Base-by-base conservation (phyloP, 805 yeast genomes). In the Teunomyces gatunensis region DNA sequence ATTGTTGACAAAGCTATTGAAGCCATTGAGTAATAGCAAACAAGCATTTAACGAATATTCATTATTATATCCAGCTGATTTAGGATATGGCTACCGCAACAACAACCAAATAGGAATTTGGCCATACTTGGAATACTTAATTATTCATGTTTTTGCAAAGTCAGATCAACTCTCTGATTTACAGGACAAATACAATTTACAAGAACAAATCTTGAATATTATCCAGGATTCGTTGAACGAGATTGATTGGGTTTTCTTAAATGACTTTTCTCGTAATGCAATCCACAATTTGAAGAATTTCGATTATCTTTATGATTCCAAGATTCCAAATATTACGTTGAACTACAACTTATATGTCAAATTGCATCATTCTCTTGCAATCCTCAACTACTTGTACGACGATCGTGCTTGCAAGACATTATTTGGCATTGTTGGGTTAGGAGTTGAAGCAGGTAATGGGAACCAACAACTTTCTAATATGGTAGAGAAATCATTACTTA, bases 111-210 rank as follows among this genome's bases (percentile, higher is more conserved):
- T 73, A 13, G 96, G 96, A 2, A 65, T 89, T 5, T 81, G 90
- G 80, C 89, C 94, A 2, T 92, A 91, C 56, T 62, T 87, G 46
- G 92, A 89, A 45, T 89, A 80, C 55, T 61, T 90, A 11, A 58
- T 87, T n/a, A 67, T 76, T 10, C 87, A 85, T 37, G 80, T 90
- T 0, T 80, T 90, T 53, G 78, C 76, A 5, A 77, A 80, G 21
- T 69, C 87, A 2, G 45, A 67, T 2, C 64, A 72, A 6, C 61
- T 79, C 4, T 60, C 60, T 25, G 28, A 67, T 48, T 2, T 57
- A 49, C 50, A 47, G 0, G 77, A 76, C 12, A 71, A 66, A 43
- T 49, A 64, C 7, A 61, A 73, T 1, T 55, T 91, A 9, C 91
- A 87, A 56, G 51, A 64, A 2, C 71, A 78, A 0, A 72, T 88